These are phyloP conservation scores for Papiliotrema flavescens DNA, from an alignment of 1,284 basidiomycete species.

Conservation along the genomic window DNA sequence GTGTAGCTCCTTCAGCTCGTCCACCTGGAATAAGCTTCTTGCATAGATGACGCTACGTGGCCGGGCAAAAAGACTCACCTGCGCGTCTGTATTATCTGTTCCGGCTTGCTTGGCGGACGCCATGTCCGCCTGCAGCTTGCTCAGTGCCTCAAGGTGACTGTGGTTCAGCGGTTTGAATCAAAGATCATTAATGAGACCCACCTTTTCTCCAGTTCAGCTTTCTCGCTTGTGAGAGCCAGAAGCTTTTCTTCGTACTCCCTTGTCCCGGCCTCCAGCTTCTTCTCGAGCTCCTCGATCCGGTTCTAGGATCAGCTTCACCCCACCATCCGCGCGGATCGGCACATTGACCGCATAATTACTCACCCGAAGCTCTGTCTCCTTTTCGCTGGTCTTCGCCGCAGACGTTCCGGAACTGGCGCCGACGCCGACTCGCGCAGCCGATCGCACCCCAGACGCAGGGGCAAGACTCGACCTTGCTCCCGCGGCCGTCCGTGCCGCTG, in stretches of 20 bases:
- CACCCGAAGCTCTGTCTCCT: conserved; percentile 1
- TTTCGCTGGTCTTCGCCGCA: neutral
- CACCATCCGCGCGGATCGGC: neutral
- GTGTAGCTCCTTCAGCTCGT: conserved; percentile 10
- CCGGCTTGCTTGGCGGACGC: neutral
- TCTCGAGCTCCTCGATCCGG: conserved; percentile 22
- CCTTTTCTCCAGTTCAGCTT: conserved; percentile 25
- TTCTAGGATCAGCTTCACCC: conserved; percentile 4
- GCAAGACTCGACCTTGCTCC: neutral
- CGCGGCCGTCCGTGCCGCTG: neutral
- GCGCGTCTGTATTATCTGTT: neutral
- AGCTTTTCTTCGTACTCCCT: conserved; percentile 18
- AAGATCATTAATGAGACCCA: conserved; percentile 9
- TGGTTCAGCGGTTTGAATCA: neutral
- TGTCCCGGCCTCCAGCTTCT: conserved; percentile 14
- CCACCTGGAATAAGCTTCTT: neutral
- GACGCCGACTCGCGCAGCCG: neutral
- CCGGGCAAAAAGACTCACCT: neutral
- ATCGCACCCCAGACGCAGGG: neutral
- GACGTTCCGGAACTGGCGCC: neutral
- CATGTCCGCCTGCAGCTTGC: neutral
- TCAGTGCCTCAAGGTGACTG: neutral
- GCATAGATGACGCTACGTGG: no score
- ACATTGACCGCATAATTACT: neutral
- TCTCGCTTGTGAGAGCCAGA: conserved; percentile 18